These are phyloP conservation scores for Ascochyta lentis DNA, from an alignment of 2,329 filamentous ascomycete genomes.

Conservation along the genomic window DNA sequence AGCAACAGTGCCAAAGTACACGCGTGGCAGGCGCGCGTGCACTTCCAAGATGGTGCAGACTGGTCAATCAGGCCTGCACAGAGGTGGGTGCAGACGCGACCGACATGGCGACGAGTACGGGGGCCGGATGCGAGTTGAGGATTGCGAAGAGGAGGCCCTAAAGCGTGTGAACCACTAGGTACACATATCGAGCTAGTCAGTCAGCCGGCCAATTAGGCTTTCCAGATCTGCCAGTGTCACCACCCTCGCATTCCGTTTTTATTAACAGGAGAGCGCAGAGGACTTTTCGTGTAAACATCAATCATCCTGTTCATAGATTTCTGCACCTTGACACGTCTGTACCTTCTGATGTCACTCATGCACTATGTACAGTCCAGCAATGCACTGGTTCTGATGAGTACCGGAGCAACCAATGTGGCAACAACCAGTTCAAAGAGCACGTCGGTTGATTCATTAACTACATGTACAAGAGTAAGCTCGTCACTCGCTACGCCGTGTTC, in stretches of 20 bases:
- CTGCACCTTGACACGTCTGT: not conserved
- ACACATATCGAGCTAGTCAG: slow-evolving; percentile 46
- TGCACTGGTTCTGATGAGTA: not conserved
- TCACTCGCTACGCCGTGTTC: slow-evolving; percentile 21
- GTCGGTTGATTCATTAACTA: slow-evolving; percentile 14
- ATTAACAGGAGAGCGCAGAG: not conserved
- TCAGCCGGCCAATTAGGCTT: slow-evolving; percentile 45
- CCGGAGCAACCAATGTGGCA: not conserved
- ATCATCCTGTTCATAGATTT: not conserved
- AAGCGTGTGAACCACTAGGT: slow-evolving; percentile 24
- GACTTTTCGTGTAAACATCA: not conserved
- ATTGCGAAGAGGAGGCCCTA: slow-evolving; percentile 35
- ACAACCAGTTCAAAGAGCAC: not conserved
- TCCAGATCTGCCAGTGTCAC: slow-evolving; percentile 41
- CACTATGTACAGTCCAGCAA: not conserved
- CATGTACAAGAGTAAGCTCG: not conserved
- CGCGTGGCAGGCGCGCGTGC: slow-evolving; percentile 31
- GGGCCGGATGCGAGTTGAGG: slow-evolving; percentile 34
- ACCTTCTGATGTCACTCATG: not conserved
- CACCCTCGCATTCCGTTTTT: slow-evolving; percentile 37
- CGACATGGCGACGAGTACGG: slow-evolving; percentile 12
- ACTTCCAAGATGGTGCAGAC: slow-evolving; percentile 19
- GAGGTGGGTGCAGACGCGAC: slow-evolving; percentile 38
- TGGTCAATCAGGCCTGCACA: slow-evolving; percentile 26
- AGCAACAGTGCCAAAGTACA: slow-evolving; percentile 45